Conservation (phyloP, 2,329 filamentous ascomycete genomes). For the Cryphonectria naterciae region DNA sequence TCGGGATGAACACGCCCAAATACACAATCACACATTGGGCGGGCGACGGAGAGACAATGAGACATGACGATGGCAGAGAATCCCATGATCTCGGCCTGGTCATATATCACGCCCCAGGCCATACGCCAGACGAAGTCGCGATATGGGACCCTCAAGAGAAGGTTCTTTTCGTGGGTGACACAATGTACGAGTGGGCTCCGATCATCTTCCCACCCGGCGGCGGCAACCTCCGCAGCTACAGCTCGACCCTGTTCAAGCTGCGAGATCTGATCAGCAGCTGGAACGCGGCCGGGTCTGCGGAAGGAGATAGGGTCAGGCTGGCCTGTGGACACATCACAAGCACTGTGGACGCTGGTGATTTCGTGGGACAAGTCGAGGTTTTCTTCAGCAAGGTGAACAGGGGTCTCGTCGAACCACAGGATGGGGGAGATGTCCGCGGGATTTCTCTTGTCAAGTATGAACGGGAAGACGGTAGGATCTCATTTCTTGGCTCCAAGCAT, state of each 20-base stretch:
- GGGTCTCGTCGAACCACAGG: conserved; percentile 12
- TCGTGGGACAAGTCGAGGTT: conserved; percentile 9
- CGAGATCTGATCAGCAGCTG: conserved; percentile 24
- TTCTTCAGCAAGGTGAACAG: conserved; percentile 19
- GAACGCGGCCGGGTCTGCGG: conserved; percentile 11
- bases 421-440: conserved; percentile 16
- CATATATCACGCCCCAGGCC: conserved; percentile 51
- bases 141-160: conserved; percentile 49
- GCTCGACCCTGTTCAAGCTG: conserved; percentile 28
- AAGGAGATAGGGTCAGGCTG: conserved; percentile 9
- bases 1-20: conserved; percentile 41
- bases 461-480: conserved; percentile 20
- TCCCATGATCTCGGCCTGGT: conserved; percentile 40
- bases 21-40: conserved; percentile 49
- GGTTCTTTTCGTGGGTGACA: conserved; percentile 51
- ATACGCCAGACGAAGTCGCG: conserved; percentile 50
- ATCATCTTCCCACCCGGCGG: conserved; percentile 31
- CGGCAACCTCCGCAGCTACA: conserved; percentile 30
- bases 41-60: conserved; percentile 40
- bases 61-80: conserved; percentile 17
- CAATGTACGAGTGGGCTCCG: conserved; percentile 44
- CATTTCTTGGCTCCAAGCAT: conserved; percentile 15
- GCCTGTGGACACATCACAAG: conserved; percentile 23
- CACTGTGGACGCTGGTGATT: conserved; percentile 8
- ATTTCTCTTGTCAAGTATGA: conserved; percentile 23